Evolutionary conservation across 306 rosid genomes (phyloP).

Genomic region (Amphicarpaea edgeworthii): DNA sequence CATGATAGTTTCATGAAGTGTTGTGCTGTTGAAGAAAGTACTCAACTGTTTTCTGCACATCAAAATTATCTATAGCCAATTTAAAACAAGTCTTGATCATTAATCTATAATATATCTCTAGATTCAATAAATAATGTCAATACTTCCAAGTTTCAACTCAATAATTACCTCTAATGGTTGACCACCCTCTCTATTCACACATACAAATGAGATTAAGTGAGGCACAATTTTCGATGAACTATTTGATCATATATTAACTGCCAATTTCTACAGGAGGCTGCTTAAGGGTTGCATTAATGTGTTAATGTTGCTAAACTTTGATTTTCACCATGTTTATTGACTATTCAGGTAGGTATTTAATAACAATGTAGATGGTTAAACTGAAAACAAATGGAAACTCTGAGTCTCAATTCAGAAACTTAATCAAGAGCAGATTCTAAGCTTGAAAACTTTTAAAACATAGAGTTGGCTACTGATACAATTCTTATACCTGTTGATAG

Average conservation of each 20-base stretch:
- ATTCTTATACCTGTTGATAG: conserved; percentile 9
- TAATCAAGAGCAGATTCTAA: conserved; percentile 17
- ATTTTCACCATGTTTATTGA: conserved; percentile 18
- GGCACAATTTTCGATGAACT: background rate
- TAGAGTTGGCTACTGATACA: conserved; percentile 15
- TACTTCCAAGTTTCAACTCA: conserved; percentile 7
- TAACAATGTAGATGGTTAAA: conserved; percentile 3
- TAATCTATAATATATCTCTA: conserved; percentile 38
- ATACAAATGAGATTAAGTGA: background rate
- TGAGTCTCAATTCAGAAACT: conserved; percentile 34
- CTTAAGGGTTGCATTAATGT: conserved; percentile 26
- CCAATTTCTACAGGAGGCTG: conserved; percentile 6
- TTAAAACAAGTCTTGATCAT: conserved; percentile 37
- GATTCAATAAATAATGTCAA: conserved; percentile 31
- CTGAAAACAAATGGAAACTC: conserved; percentile 33
- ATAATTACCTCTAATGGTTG: conserved; percentile 2
- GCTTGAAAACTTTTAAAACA: conserved; percentile 38
- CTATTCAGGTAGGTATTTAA: conserved; percentile 29
- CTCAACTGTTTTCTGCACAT: conserved; percentile 81
- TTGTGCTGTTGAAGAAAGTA: conserved; percentile 63
- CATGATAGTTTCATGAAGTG: conserved; percentile 66
- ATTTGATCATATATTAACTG: conserved; percentile 7
- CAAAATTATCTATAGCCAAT: conserved; percentile 41
- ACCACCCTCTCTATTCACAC: background rate
- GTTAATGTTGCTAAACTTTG: conserved; percentile 1